Conservation (phyloP, 2,329 filamentous ascomycete species). For the Xylariaceae sp. region DNA sequence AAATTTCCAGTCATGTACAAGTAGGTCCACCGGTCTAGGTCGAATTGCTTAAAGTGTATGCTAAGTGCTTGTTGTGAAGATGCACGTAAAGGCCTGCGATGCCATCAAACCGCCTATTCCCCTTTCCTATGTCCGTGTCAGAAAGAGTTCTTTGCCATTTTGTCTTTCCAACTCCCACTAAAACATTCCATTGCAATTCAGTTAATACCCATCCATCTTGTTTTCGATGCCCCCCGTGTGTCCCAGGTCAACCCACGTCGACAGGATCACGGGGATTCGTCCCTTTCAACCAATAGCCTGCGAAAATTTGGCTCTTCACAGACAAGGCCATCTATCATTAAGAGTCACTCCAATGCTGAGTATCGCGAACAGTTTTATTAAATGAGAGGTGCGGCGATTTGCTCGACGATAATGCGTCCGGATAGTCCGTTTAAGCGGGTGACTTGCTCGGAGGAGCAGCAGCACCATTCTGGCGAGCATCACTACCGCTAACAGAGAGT, state of each 20-base stretch:
- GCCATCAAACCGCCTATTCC: constrained; percentile 24
- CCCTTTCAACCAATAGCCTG: constrained; percentile 35
- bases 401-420: constrained; percentile 16
- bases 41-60: constrained; percentile 30
- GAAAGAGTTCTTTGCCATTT: constrained; percentile 31
- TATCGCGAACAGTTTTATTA: constrained; percentile 38
- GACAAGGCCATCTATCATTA: constrained; percentile 9
- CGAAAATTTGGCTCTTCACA: constrained; percentile 20
- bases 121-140: constrained; percentile 22
- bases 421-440: constrained; percentile 42
- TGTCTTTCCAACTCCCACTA: constrained; percentile 39
- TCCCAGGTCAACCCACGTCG: constrained; percentile 8
- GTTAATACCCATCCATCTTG: constrained; percentile 21
- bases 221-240: constrained; percentile 6
- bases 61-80: constrained; percentile 27
- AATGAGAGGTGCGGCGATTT: constrained; percentile 16
- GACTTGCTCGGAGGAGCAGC: constrained; percentile 55
- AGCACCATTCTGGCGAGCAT: constrained; percentile 58
- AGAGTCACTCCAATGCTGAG: constrained; percentile 35
- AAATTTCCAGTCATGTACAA: constrained; percentile 34
- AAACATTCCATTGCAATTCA: constrained; percentile 33
- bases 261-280: constrained; percentile 20
- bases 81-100: constrained; percentile 20
- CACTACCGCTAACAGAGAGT: constrained; percentile 63
- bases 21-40: constrained; percentile 27